Evolutionary conservation across 108 stramenopile species (phyloP).

Genomic region (Aureococcus anophagefferens): DNA sequence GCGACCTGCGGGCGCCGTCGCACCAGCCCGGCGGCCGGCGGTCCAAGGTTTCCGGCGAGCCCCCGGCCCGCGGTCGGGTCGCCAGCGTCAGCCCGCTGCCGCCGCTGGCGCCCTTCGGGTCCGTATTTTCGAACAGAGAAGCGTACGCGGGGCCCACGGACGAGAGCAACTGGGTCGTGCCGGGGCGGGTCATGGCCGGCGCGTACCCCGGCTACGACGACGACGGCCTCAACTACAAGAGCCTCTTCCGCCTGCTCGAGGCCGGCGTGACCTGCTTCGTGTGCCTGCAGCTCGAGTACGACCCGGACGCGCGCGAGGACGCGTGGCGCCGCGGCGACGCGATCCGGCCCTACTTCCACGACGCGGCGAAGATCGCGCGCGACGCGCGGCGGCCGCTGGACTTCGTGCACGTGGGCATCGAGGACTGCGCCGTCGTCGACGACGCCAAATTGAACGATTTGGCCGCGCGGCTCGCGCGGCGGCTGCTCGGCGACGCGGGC

Average conservation of each 20-base stretch:
- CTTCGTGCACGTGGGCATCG: constrained; percentile 52
- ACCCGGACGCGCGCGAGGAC: not conserved
- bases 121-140: too few relatives aligned
- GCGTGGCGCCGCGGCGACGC: not conserved
- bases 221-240: constrained; percentile 16
- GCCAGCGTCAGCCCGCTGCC: too few relatives aligned
- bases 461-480: constrained; percentile 23
- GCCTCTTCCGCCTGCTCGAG: constrained; percentile 23
- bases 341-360: constrained; percentile 11
- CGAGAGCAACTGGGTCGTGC: constrained; percentile 28
- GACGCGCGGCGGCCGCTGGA: not conserved
- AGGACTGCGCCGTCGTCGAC: constrained; percentile 43
- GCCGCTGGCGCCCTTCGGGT: too few relatives aligned
- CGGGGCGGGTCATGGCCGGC: constrained; percentile 20
- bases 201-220: constrained; percentile 25
- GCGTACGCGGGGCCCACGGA: constrained; percentile 14
- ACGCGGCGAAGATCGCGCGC: not conserved
- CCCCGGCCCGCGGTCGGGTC: too few relatives aligned
- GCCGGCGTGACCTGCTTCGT: constrained; percentile 46
- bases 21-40: too few relatives aligned
- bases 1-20: too few relatives aligned
- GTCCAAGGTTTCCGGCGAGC: too few relatives aligned
- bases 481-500: too few relatives aligned
- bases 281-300: constrained; percentile 51
- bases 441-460: constrained; percentile 30